Base-by-base conservation (phyloP, 2,329 filamentous ascomycete species). In the Nemania abortiva region DNA sequence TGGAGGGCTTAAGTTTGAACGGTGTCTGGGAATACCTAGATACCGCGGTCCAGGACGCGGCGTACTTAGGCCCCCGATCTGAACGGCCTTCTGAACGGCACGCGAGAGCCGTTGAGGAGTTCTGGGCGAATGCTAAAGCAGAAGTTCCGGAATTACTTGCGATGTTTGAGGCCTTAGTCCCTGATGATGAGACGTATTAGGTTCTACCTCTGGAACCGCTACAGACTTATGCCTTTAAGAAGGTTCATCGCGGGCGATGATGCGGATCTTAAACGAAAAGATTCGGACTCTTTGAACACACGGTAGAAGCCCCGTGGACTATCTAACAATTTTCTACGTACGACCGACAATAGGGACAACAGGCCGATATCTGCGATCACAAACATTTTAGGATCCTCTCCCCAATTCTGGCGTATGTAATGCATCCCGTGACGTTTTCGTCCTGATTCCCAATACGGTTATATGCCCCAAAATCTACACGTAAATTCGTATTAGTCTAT, bases 11-110 rank as follows among this genome's bases (percentile, higher is more conserved):
- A 34, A 68, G 70, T 60, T 34, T 69, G 13, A 65, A 64, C 27
- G 49, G 67, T 29, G 59, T 74, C 24, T 74, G 70, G 70, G 57
- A 24, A 49, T 75, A 74, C 55, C 56, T 75, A 2, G 60, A 66
- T 49, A 59, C 68, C 37, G 74, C 73, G 18, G 56, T 72, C 34
- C 68, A 73, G 57, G 67, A 74, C 49, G 66, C 66, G 22, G 69
- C 68, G 45, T 73, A 71, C 66, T 57, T 74, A 7, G 73, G 73
- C 18, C 68, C 70, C 42, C 70, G 69, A 70, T 37, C 49, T 34
- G 49, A 66, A 31, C 63, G 67, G 18, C 67, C 67, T 45, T 66
- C 67, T 34, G 63, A 63, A 24, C 54, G 42, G 29, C 11, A 29
- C 6, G 50, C 24, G 13, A 55, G 18, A 24, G 55, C 52, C 6